phyloP scores from a whole-genome alignment of 805 yeast species.

The Candida nonsorbophila region DNA sequence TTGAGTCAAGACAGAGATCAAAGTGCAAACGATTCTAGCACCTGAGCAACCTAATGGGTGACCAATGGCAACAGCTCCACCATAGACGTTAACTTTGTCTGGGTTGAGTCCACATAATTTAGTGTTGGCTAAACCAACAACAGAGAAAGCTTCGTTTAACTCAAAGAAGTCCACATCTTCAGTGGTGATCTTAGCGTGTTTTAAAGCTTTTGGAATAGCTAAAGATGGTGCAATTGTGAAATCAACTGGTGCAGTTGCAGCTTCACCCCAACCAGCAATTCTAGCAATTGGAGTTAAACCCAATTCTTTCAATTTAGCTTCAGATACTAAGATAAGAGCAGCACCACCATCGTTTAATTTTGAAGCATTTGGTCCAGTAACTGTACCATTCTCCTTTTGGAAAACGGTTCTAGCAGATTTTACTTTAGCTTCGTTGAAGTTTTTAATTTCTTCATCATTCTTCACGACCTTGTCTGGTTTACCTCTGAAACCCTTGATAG shows the following conservation, averaged over 20 bases:
- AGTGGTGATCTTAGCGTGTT: constrained; percentile 66
- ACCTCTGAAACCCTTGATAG: constrained; percentile 82
- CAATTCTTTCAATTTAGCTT: constrained; percentile 75
- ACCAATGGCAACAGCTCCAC: constrained; percentile 95
- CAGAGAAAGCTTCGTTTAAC: constrained; percentile 97
- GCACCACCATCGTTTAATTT: constrained; percentile 98
- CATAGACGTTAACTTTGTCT: constrained; percentile 77
- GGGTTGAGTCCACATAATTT: constrained; percentile 59
- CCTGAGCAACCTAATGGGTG: constrained; percentile 97
- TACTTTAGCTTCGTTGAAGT: constrained; percentile 73
- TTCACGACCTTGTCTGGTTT: constrained; percentile 53
- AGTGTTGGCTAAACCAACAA: constrained; percentile 88
- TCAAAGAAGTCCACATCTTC: constrained; percentile 85
- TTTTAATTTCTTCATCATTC: constrained; percentile 78
- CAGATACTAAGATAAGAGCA: constrained; percentile 85
- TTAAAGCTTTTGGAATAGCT: constrained; percentile 93
- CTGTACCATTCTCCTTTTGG: constrained; percentile 85
- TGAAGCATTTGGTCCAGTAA: constrained; percentile 96
- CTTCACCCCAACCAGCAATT: constrained; percentile 95
- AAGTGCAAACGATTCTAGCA: constrained; percentile 84
- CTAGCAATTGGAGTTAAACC: constrained; percentile 85
- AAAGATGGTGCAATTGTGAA: constrained; percentile 95
- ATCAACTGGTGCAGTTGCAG: constrained; percentile 91
- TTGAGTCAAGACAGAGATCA: constrained; percentile 72
- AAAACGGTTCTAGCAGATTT: constrained; percentile 86